These are phyloP conservation scores for Gossypium anomalum DNA, from an alignment of 345 rosid genomes.

Conservation along the genomic window DNA sequence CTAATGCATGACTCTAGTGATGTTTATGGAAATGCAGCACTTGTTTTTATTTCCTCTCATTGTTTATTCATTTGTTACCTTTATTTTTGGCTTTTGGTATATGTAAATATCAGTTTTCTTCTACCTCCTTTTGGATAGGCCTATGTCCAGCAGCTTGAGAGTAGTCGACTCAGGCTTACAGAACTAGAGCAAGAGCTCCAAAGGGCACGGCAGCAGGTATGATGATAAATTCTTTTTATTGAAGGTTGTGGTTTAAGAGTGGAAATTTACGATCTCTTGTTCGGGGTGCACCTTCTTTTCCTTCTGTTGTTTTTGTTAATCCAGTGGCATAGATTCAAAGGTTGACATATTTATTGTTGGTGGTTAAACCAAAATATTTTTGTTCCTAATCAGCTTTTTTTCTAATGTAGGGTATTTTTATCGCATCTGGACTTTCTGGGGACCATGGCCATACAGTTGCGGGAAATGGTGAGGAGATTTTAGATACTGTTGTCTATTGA, in stretches of 20 bases:
- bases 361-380: not conserved
- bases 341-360: not conserved
- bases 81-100: not conserved
- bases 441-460: constrained; percentile 37
- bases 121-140: constrained; percentile 48
- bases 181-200: constrained; percentile 88
- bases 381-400: not conserved
- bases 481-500: not conserved
- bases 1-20: not conserved
- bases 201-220: constrained; percentile 76
- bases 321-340: not conserved
- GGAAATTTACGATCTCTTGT: not conserved
- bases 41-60: not conserved
- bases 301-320: not conserved
- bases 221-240: not conserved
- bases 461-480: constrained; percentile 52
- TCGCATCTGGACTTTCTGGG: constrained; percentile 40
- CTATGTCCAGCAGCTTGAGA: constrained; percentile 91
- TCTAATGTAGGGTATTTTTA: constrained; percentile 46
- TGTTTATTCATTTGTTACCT: not conserved
- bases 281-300: not conserved
- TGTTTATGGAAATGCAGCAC: not conserved
- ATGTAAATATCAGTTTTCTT: constrained; percentile 1
- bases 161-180: constrained; percentile 54
- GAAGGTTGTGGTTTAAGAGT: not conserved